Percentiles rank a stretch among this genome's conserved stretches.
These are phyloP conservation scores for Leccinellum albellum DNA, from an alignment of 768 basidiomycete species.

Conservation along the genomic window DNA sequence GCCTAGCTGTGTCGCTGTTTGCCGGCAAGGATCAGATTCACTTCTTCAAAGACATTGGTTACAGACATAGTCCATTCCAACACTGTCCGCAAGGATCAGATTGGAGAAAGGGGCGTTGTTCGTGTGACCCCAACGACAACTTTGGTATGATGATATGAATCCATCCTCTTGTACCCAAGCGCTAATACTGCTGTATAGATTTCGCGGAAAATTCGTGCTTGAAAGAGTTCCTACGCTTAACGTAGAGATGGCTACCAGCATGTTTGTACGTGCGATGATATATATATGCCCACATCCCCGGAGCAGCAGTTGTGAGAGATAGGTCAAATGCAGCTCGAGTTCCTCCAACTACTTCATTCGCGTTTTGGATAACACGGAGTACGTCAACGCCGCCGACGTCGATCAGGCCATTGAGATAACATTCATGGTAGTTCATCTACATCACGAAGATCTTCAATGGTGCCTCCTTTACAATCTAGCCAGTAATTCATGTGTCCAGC, in stretches of 20 bases:
- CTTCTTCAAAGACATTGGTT: constrained; percentile 94
- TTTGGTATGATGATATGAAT: constrained; percentile 51
- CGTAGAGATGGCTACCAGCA: constrained; percentile 7
- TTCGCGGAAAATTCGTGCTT: constrained; percentile 30
- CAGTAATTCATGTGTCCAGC: too few relatives aligned
- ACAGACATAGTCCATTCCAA: constrained; percentile 91
- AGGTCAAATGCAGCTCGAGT: too few relatives aligned
- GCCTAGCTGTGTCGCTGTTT: constrained; percentile 87
- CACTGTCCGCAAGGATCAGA: constrained; percentile 78
- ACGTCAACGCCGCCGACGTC: too few relatives aligned
- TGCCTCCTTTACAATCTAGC: too few relatives aligned
- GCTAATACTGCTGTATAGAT: constrained; percentile 18
- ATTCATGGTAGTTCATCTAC: too few relatives aligned
- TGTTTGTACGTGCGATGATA: background rate
- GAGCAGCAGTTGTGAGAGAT: too few relatives aligned
- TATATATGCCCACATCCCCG: too few relatives aligned
- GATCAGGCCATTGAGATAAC: too few relatives aligned
- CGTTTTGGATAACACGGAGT: too few relatives aligned
- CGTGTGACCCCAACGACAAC: constrained; percentile 72
- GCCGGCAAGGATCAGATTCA: constrained; percentile 87
- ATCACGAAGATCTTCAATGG: too few relatives aligned
- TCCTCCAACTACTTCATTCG: too few relatives aligned
- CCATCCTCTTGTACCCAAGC: background rate
- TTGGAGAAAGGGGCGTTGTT: constrained; percentile 79
- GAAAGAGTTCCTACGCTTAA: constrained; percentile 26